Conservation (phyloP, 768 basidiomycete species). For the Pulveroboletus frians region DNA sequence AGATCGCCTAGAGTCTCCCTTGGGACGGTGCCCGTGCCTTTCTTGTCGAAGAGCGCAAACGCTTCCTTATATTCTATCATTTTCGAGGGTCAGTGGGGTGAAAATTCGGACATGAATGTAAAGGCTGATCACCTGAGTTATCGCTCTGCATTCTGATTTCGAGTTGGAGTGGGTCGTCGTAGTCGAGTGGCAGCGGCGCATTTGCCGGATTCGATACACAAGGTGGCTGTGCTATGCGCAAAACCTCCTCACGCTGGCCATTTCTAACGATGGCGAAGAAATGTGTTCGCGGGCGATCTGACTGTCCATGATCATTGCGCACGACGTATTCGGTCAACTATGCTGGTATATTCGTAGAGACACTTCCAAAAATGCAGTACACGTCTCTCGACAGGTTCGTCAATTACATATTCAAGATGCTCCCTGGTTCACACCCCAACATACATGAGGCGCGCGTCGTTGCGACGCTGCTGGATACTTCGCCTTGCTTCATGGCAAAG, state of each 20-base stretch:
- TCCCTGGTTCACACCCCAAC: conserved; percentile 33
- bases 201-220: too few relatives aligned
- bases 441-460: conserved; percentile 39
- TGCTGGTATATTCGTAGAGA: too few relatives aligned
- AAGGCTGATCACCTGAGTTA: conserved; percentile 39
- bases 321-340: too few relatives aligned
- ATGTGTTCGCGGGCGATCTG: too few relatives aligned
- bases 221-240: too few relatives aligned
- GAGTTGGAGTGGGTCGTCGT: neutral
- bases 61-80: conserved; percentile 91
- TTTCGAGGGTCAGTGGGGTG: conserved; percentile 5
- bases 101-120: conserved; percentile 1
- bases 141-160: conserved; percentile 36
- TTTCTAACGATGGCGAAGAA: conserved; percentile 25
- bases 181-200: too few relatives aligned
- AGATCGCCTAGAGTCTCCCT: conserved; percentile 88
- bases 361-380: conserved; percentile 28
- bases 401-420: conserved; percentile 34
- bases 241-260: conserved; percentile 31
- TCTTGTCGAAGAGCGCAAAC: conserved; percentile 97
- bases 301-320: too few relatives aligned
- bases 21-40: conserved; percentile 86
- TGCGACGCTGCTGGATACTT: conserved; percentile 46
- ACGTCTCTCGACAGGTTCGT: conserved; percentile 44
- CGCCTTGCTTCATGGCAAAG: conserved; percentile 38